These are phyloP conservation scores for Gracilaria caudata DNA, from an alignment of 23 red algal genomes.

Conservation along the genomic window DNA sequence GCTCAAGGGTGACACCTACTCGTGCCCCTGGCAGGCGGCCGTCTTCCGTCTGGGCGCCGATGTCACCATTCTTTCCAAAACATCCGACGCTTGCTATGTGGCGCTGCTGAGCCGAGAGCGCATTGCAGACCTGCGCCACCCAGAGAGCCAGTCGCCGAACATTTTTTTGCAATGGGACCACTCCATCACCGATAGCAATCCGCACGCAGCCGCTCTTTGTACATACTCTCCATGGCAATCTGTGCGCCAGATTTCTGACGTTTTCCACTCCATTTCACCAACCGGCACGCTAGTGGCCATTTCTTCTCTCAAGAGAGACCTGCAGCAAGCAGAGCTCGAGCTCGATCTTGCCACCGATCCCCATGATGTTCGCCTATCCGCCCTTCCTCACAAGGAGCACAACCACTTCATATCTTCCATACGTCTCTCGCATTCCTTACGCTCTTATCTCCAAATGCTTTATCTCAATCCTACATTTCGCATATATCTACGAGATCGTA, in stretches of 20 bases:
- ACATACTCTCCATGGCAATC: slow-evolving; percentile 26
- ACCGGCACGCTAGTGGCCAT: slow-evolving; percentile 32
- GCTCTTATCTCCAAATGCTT: slow-evolving; percentile 40
- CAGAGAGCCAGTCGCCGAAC: not conserved
- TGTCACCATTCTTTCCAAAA: slow-evolving; percentile 33
- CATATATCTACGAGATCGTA: slow-evolving; percentile 25
- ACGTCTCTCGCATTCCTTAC: slow-evolving; percentile 24
- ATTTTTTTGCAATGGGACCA: not conserved
- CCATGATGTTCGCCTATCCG: slow-evolving; percentile 20
- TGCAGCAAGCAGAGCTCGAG: not conserved
- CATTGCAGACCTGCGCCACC: slow-evolving; percentile 2
- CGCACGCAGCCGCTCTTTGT: not conserved
- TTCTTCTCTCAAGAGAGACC: slow-evolving; percentile 19
- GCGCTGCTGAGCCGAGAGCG: slow-evolving; percentile 13
- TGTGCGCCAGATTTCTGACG: not conserved
- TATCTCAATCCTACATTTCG: slow-evolving; percentile 32
- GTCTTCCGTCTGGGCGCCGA: slow-evolving; percentile 21
- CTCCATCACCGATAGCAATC: not conserved
- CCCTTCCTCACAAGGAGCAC: not conserved
- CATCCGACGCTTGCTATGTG: not conserved
- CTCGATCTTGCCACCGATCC: slow-evolving; percentile 14
- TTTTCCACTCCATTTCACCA: slow-evolving; percentile 1
- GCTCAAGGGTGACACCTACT: not conserved
- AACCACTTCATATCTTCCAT: slow-evolving; percentile 20
- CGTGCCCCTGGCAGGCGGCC: slow-evolving; percentile 30